Evolutionary conservation across 2,329 filamentous ascomycete species (phyloP).

Genomic region (Ophiocordyceps camponoti-saundersi): DNA sequence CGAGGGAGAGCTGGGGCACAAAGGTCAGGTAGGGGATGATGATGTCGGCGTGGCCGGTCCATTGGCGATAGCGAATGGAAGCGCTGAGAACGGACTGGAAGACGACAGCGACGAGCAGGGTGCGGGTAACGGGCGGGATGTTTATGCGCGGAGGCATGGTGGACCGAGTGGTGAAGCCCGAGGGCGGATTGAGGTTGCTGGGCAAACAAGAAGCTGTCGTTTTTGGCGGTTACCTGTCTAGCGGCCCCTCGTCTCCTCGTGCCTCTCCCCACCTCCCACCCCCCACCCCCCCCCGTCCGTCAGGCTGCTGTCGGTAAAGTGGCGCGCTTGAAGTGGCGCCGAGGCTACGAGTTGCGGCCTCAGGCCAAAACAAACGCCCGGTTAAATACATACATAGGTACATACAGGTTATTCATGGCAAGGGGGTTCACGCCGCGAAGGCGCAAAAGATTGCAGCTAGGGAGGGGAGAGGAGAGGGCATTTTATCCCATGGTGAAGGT

Average conservation of each 20-base stretch:
- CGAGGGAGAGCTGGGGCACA: constrained; percentile 64
- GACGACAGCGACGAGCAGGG: constrained; percentile 57
- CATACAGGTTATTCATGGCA: neutral
- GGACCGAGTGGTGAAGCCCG: constrained; percentile 4
- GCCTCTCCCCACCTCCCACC: too few relatives aligned
- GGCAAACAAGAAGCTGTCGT: neutral
- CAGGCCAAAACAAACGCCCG: neutral
- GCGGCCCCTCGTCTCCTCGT: too few relatives aligned
- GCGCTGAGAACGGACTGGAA: constrained; percentile 71
- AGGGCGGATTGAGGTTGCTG: constrained; percentile 1
- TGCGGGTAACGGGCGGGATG: constrained; percentile 79
- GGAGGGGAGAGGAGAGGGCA: too few relatives aligned
- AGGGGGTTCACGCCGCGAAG: too few relatives aligned
- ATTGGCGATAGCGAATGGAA: constrained; percentile 56
- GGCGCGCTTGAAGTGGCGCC: neutral
- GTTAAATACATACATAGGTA: neutral
- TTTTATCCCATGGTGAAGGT: too few relatives aligned
- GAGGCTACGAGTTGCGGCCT: constrained; percentile 1
- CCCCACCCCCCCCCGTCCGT: too few relatives aligned
- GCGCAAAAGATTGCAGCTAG: too few relatives aligned
- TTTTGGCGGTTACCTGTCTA: neutral
- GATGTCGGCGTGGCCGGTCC: constrained; percentile 43
- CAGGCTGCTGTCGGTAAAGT: neutral
- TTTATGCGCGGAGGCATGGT: constrained; percentile 72
- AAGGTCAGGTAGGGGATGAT: constrained; percentile 77